Conservation (phyloP, 2,329 filamentous ascomycete species). For the Neofusicoccum ribis region DNA sequence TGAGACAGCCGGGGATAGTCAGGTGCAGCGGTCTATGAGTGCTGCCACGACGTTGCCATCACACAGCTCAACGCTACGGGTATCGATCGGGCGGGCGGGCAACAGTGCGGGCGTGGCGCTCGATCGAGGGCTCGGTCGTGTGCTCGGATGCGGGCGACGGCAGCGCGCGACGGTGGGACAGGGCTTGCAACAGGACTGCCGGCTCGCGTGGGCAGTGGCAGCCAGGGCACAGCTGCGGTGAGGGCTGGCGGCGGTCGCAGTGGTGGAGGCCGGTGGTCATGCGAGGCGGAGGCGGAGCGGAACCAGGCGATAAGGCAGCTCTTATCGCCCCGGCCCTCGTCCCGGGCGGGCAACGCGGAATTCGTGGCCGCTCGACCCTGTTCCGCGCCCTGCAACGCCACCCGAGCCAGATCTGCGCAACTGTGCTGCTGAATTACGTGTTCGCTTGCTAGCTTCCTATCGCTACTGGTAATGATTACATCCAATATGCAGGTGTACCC, state of each 20-base stretch:
- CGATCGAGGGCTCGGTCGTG: background rate
- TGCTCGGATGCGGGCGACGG: background rate
- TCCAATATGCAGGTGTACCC: background rate
- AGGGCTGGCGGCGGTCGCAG: background rate
- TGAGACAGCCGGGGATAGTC: background rate
- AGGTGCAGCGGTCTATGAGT: background rate
- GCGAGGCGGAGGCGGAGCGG: background rate
- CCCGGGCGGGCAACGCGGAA: background rate
- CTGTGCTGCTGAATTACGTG: slow-evolving; percentile 10
- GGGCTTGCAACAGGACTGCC: background rate
- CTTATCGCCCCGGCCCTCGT: background rate
- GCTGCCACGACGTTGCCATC: slow-evolving; percentile 6
- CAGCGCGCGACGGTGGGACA: background rate
- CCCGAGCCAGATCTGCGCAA: background rate
- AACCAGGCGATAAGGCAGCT: background rate
- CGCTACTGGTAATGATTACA: slow-evolving; percentile 12
- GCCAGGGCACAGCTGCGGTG: slow-evolving; percentile 8
- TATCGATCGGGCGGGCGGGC: background rate
- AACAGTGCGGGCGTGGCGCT: background rate
- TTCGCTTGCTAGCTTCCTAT: background rate
- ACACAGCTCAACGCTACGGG: background rate
- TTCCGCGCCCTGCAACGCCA: background rate
- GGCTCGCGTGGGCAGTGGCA: background rate
- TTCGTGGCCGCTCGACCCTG: background rate
- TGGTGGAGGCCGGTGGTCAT: slow-evolving; percentile 1